Conservation (phyloP, 805 yeast species). For the Candida alai region DNA sequence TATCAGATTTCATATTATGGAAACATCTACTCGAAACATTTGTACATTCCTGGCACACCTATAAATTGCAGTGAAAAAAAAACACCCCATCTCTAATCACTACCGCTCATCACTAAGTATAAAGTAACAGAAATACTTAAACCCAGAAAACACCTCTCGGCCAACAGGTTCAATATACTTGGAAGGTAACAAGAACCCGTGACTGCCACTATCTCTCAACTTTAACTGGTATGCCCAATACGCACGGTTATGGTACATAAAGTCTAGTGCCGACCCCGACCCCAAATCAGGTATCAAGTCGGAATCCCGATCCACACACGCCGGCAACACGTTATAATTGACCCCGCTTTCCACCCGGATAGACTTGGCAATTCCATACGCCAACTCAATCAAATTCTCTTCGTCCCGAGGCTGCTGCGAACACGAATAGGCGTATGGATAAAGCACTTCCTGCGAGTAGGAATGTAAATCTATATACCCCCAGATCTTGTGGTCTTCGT, state of each 20-base stretch:
- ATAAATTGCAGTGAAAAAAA: too few relatives aligned
- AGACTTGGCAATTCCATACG: slow-evolving; percentile 74
- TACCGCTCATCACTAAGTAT: slow-evolving; percentile 26
- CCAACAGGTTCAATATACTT: slow-evolving; percentile 74
- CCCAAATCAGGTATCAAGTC: slow-evolving; percentile 74
- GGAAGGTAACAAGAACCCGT: slow-evolving; percentile 76
- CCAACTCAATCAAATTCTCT: slow-evolving; percentile 76
- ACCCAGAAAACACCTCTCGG: slow-evolving; percentile 62
- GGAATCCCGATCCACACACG: slow-evolving; percentile 75
- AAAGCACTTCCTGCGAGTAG: slow-evolving; percentile 77
- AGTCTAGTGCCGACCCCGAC: slow-evolving; percentile 77
- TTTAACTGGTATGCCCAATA: slow-evolving; percentile 83
- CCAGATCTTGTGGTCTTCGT: slow-evolving; percentile 53
- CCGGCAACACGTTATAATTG: slow-evolving; percentile 65
- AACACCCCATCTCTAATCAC: too few relatives aligned
- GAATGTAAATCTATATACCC: slow-evolving; percentile 85
- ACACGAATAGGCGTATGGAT: slow-evolving; percentile 82
- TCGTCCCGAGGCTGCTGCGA: slow-evolving; percentile 69
- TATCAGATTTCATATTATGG: too few relatives aligned
- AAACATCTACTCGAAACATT: too few relatives aligned
- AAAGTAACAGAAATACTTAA: slow-evolving; percentile 55
- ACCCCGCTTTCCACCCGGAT: slow-evolving; percentile 63
- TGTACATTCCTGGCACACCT: too few relatives aligned
- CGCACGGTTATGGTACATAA: slow-evolving; percentile 78
- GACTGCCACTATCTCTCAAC: slow-evolving; percentile 75